Conservation (phyloP, 441 rosid genomes). For the Erysimum cheiri region DNA sequence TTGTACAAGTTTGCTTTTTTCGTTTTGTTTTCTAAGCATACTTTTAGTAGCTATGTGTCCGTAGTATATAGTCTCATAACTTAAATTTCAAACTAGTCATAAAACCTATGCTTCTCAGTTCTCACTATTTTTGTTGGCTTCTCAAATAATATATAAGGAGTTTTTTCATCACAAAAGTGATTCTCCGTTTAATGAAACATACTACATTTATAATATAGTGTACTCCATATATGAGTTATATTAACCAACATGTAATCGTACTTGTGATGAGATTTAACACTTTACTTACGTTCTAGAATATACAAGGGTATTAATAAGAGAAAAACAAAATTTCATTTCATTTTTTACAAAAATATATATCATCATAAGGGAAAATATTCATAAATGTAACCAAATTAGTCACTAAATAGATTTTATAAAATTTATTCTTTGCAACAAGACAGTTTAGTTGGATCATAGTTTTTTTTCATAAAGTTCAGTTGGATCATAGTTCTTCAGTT, state of each 20-base stretch:
- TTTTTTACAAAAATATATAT: not conserved
- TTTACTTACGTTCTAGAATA: not conserved
- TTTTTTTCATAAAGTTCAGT: too few species aligned
- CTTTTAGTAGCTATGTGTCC: not conserved
- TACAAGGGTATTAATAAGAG: not conserved
- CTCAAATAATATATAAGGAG: too few species aligned
- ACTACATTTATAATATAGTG: too few species aligned
- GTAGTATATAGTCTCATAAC: not conserved
- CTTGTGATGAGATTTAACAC: not conserved
- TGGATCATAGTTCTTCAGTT: too few species aligned
- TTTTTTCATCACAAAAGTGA: too few species aligned
- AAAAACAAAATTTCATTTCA: not conserved
- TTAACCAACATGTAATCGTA: not conserved
- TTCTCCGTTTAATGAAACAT: too few species aligned
- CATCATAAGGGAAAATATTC: not conserved
- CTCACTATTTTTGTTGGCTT: too few species aligned
- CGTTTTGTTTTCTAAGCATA: not conserved
- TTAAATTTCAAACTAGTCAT: not conserved
- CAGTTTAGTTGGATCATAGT: not conserved
- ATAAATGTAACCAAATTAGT: not conserved
- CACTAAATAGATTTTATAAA: not conserved
- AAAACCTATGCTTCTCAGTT: too few species aligned
- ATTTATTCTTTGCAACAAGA: not conserved
- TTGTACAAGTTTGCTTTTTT: not conserved
- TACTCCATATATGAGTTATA: too few species aligned